Evolutionary conservation across 2,329 filamentous ascomycete genomes (phyloP), one percentile per base, ranked within the genome.

Genomic region (Pseudocercospora pini-densiflorae): DNA sequence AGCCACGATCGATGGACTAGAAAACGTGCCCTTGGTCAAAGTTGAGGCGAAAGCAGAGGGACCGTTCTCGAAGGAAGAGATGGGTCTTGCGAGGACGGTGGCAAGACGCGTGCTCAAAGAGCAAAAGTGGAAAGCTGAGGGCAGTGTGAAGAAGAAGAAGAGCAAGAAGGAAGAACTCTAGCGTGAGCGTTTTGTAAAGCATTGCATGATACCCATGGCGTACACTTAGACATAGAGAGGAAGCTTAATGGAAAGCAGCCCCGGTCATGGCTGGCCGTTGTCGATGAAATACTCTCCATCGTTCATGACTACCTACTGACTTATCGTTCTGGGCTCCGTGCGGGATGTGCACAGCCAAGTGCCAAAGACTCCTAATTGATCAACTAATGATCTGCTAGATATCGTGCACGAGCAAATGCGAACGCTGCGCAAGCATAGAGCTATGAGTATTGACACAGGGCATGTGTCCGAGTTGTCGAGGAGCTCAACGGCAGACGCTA

Each of bases 31-130:
- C 3, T 47, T 70, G 1, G 36, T 73, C 2, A 53, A 54, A 7
- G 59, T 69, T 0, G 45, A 59, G 31, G 51, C 60, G 27, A 61
- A 45, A 12, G 33, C 24, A 3, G 16, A 31, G 3, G 66, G 64
- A 1, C 31, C 49, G 1, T 71, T 67, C 31, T 62, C 29, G n/a
- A 67, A 67, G 51, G 62, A 57, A 4, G 69, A 73, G 55, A 62
- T 67, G 59, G 58, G 49, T 24, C 40, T 59, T 16, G 45, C 70
- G 21, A 54, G 71, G 14, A 63, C 63, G 7, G 55, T 67, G 27
- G 71, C 71, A 12, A 65, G 65, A 62, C 59, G 61, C 16, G 63
- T 69, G 21, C 45, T 70, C 59, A 69, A 65, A 54, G 61, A 64
- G n/a, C 59, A 67, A 63, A 72, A 68, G 67, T 36, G 57, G 58